These are phyloP conservation scores for Grosmannia clavigera DNA, from an alignment of 2,329 filamentous ascomycete species.

Conservation along the genomic window DNA sequence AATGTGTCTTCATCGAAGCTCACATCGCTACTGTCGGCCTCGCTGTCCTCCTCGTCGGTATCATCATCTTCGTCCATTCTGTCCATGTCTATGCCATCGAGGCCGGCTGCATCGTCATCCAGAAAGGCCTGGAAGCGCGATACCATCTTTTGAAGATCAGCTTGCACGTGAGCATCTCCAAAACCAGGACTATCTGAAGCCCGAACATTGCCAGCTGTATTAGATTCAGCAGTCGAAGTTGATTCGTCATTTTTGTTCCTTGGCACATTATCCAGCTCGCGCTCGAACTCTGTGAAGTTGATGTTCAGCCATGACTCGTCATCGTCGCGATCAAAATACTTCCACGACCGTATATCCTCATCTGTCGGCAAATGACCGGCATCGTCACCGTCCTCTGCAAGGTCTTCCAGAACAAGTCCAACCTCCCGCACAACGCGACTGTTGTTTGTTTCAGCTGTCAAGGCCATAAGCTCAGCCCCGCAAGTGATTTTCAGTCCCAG, in stretches of 20 bases:
- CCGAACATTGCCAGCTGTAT: neutral
- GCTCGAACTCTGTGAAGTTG: constrained; percentile 77
- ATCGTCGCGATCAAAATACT: constrained; percentile 49
- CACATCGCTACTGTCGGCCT: constrained; percentile 61
- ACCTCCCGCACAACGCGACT: constrained; percentile 63
- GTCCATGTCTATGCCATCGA: constrained; percentile 71
- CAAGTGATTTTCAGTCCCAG: constrained; percentile 82
- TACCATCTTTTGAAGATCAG: constrained; percentile 80
- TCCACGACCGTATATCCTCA: constrained; percentile 61
- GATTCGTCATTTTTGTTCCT: neutral
- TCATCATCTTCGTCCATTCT: constrained; percentile 43
- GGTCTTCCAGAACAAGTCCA: constrained; percentile 60
- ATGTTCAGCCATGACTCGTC: constrained; percentile 89
- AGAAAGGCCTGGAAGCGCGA: constrained; percentile 87
- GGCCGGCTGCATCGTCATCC: constrained; percentile 69
- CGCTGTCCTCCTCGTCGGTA: constrained; percentile 38
- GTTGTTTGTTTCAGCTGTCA: constrained; percentile 54
- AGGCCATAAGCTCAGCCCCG: constrained; percentile 79
- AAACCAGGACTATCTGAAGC: constrained; percentile 28
- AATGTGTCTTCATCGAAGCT: constrained; percentile 81
- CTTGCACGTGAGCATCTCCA: constrained; percentile 55
- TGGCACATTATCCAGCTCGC: constrained; percentile 49
- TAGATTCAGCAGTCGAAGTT: neutral
- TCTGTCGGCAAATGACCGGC: constrained; percentile 51
- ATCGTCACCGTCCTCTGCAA: constrained; percentile 56